These are phyloP conservation scores for Astrephomene gubernaculifera DNA, from an alignment of 139 green algal genomes.

Conservation along the genomic window DNA sequence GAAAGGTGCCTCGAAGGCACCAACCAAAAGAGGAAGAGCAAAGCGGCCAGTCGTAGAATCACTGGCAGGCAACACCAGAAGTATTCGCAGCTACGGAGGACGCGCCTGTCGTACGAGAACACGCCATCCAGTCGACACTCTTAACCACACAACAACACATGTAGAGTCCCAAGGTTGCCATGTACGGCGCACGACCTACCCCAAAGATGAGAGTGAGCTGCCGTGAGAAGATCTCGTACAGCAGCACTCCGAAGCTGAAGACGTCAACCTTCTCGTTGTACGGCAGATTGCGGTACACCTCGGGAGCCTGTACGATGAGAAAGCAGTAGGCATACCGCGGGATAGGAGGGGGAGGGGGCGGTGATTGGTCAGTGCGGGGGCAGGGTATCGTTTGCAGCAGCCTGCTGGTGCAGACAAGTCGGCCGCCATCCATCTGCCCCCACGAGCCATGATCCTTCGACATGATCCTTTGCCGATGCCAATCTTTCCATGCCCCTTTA, in stretches of 20 bases:
- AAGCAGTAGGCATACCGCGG: too few species aligned
- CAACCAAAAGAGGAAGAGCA: neutral
- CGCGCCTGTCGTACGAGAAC: neutral
- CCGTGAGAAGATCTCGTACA: slow-evolving; percentile 46
- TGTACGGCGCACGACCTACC: neutral
- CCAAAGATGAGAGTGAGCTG: neutral
- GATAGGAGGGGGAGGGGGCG: neutral
- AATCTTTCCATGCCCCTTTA: neutral
- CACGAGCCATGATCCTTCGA: too few species aligned
- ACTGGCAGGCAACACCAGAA: too few species aligned
- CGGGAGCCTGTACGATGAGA: slow-evolving; percentile 48
- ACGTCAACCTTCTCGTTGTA: slow-evolving; percentile 84
- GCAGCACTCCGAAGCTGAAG: slow-evolving; percentile 80
- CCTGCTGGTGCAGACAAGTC: neutral
- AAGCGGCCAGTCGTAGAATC: too few species aligned
- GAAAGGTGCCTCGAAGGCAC: neutral
- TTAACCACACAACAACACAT: neutral
- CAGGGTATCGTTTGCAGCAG: neutral
- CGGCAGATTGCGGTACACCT: slow-evolving; percentile 61
- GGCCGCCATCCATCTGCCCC: too few species aligned
- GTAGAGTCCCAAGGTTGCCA: neutral
- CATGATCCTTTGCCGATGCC: too few species aligned
- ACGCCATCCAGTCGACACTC: neutral
- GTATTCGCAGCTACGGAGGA: neutral
- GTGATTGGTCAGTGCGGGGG: neutral